Evolutionary conservation across 306 rosid genomes (phyloP), one percentile per base, ranked within the genome.

Genomic region (Trichosanthes cucumerina): DNA sequence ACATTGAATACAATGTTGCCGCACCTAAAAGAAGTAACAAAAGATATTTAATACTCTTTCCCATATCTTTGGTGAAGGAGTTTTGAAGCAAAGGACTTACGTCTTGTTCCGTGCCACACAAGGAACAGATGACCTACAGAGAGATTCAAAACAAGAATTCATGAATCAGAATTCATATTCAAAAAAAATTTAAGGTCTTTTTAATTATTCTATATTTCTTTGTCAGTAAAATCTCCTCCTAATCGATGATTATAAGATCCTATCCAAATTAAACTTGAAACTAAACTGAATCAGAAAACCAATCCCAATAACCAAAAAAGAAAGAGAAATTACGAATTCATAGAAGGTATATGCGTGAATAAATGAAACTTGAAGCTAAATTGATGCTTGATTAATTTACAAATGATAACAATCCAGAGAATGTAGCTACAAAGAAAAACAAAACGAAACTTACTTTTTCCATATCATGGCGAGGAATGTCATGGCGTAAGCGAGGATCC

Each of bases 61-160:
- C 54, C 38, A 58, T 11, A 63, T 19, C 26, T 5, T 36, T 10
- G 13, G 11, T 57, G 73, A 34, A 7, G 50, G 54, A 66, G 26
- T 18, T 68, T 12, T 9, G 33, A 21, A 33, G 46, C 43, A 49
- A n/a, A 73, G 18, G 44, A 70, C 91, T 82, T 79, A 90, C 98
- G 83, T 91, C 96, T 89, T 90, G 98, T 65, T 91, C 93, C 49
- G 92, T 90, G 46, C 82, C 81, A 83, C 98, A 93, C 47, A 89
- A 74, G 53, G 96, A 83, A 79, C 98, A 93, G 53, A 93, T 88
- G 79, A 93, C 91, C 98, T 93, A 73, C 80, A 83, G 12, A 52
- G 58, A 38, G 38, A 73, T 73, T 49, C 28, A 47, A 72, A 31
- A 28, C 16, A 28, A 72, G 53, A 72, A 24, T 9, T 72, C 24